Evolutionary conservation across 2,329 filamentous ascomycete genomes (phyloP), one percentile per base, ranked within the genome.

Genomic region (Trichoderma breve): DNA sequence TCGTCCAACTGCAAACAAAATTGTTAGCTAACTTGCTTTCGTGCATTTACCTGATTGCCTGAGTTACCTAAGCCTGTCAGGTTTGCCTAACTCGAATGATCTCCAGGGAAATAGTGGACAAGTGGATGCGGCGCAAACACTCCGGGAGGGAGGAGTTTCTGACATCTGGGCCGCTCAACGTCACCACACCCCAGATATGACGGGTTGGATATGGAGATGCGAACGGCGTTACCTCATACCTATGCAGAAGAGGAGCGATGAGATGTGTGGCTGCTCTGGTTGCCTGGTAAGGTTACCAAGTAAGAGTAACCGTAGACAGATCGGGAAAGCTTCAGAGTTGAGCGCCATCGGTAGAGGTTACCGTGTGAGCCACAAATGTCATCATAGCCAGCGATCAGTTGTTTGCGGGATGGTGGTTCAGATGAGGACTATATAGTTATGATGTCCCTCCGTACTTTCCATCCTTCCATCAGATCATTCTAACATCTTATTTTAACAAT

Each of bases 151-250:
- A 14, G 47, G 39, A 11, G 15, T 43, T 43, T 62, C 36, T 58
- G 7, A 70, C 18, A 39, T 18, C 28, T 43, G 39, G 39, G 39
- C 34, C 26, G 18, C 62, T 21, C 62, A 72, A 72, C 71, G 71
- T 72, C 71, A 72, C 66, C 28, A 36, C 32, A 14, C 26, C 57
- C 30, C 57, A 26, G 34, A 62, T 28, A 72, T 72, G 71, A 72
- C 71, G 71, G 47, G n/a, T 53, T 53, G n/a, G 12, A 55, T 30
- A 62, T 68, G 65, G 34, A 43, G 24, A 21, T 34, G 24, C 26
- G 5, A 32, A 28, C 26, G 34, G 15, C 57, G n/a, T 60, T 60
- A 47, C 34, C 66, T 61, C 66, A 69, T 61, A 61, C 26, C 6
- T 34, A 1, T 58, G 65, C 34, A 60, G 34, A 24, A 39, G 65